Evolutionary conservation across 2,329 filamentous ascomycete genomes (phyloP).

Genomic region (Talaromyces sp.): DNA sequence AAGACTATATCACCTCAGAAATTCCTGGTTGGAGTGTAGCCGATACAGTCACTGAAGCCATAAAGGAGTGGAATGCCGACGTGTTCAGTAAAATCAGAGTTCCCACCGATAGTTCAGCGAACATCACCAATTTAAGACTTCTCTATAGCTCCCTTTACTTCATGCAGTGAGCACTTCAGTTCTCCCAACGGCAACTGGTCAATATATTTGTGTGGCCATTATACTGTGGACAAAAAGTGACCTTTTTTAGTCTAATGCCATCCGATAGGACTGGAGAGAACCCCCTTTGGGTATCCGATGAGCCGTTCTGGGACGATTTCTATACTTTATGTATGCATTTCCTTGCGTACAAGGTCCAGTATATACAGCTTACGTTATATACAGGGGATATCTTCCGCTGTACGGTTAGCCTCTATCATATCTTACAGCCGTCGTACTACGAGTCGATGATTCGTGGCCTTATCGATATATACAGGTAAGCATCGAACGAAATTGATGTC

Average conservation of each 20-base stretch:
- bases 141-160: slow-evolving; percentile 49
- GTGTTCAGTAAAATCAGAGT: slow-evolving; percentile 44
- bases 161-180: slow-evolving; percentile 44
- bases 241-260: slow-evolving; percentile 47
- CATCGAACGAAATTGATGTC: no score
- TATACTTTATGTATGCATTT: slow-evolving; percentile 51
- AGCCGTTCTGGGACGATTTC: slow-evolving; percentile 67
- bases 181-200: background rate
- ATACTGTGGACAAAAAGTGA: background rate
- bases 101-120: slow-evolving; percentile 27
- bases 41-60: slow-evolving; percentile 46
- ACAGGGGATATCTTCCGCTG: slow-evolving; percentile 61
- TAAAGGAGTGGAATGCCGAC: slow-evolving; percentile 56
- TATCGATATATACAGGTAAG: slow-evolving; percentile 62
- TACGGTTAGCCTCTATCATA: slow-evolving; percentile 59
- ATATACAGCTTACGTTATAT: slow-evolving; percentile 14
- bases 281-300: slow-evolving; percentile 57
- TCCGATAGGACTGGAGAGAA: slow-evolving; percentile 68
- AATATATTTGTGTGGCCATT: background rate
- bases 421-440: slow-evolving; percentile 59
- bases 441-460: slow-evolving; percentile 62
- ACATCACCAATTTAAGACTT: slow-evolving; percentile 26
- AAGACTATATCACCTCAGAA: slow-evolving; percentile 58
- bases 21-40: slow-evolving; percentile 61
- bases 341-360: background rate